Percentiles rank a stretch among this genome's conserved stretches.
These are phyloP conservation scores for Trichoderma sp. DNA, from an alignment of 2,329 filamentous ascomycete genomes.

Conservation along the genomic window DNA sequence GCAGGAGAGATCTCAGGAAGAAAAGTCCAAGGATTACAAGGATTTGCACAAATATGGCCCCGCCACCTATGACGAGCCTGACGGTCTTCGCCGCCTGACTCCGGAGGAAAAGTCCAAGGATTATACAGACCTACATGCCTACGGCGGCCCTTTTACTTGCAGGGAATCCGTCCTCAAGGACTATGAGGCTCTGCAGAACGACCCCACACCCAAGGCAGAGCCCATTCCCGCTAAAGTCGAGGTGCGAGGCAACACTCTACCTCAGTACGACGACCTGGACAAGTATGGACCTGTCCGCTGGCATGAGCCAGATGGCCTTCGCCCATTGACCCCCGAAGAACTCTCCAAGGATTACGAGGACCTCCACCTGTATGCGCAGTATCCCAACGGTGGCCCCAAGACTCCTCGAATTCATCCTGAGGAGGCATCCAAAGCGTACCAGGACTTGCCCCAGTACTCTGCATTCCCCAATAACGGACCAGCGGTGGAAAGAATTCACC, in stretches of 20 bases:
- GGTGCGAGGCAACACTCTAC: slow-evolving; percentile 28
- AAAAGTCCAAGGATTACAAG: slow-evolving; percentile 39
- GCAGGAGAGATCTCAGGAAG: slow-evolving; percentile 31
- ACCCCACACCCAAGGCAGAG: slow-evolving; percentile 35
- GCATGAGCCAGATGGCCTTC: slow-evolving; percentile 42
- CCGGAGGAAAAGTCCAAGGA: slow-evolving; percentile 32
- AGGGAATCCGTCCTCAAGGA: slow-evolving; percentile 32
- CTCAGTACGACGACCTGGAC: slow-evolving; percentile 43
- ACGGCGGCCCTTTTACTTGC: slow-evolving; percentile 36
- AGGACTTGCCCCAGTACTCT: slow-evolving; percentile 37
- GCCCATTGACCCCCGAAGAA: slow-evolving; percentile 34
- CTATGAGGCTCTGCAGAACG: slow-evolving; percentile 31
- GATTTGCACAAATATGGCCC: slow-evolving; percentile 43
- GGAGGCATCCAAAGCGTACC: slow-evolving; percentile 39
- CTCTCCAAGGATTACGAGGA: slow-evolving; percentile 41
- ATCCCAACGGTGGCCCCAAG: slow-evolving; percentile 30
- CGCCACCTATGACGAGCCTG: slow-evolving; percentile 32
- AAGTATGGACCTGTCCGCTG: slow-evolving; percentile 39
- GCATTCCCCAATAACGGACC: slow-evolving; percentile 30
- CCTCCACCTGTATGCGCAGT: slow-evolving; percentile 36
- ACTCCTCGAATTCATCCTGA: slow-evolving; percentile 32
- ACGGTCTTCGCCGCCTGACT: slow-evolving; percentile 31
- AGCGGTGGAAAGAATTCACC: slow-evolving; percentile 26
- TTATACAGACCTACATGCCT: slow-evolving; percentile 39
- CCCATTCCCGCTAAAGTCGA: slow-evolving; percentile 39